Percentiles rank a stretch among this genome's conserved stretches.
These are phyloP conservation scores for Epichloe baconii DNA, from an alignment of 2,329 filamentous ascomycete species.

Conservation along the genomic window DNA sequence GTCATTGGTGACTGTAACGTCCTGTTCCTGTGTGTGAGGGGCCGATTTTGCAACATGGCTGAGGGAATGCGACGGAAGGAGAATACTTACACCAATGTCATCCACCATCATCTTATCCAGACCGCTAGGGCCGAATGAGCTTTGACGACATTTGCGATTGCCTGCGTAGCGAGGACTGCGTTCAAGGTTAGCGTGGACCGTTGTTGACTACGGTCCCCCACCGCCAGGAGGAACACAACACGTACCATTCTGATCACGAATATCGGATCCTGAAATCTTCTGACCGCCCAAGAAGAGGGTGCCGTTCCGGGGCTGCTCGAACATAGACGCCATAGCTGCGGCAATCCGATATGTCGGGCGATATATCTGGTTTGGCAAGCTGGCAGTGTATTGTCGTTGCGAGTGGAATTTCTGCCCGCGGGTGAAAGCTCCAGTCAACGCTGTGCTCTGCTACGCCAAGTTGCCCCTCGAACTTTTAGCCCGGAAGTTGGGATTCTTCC, in stretches of 20 bases:
- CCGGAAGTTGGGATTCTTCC: conserved; percentile 16
- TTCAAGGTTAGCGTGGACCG: conserved; percentile 3
- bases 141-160: conserved; percentile 98
- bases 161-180: conserved; percentile 81
- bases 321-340: conserved; percentile 74
- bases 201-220: background rate
- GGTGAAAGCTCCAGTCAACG: conserved; percentile 8
- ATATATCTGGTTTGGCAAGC: conserved; percentile 3
- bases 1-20: conserved; percentile 98
- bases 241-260: conserved; percentile 88
- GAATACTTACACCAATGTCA: conserved; percentile 70
- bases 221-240: conserved; percentile 12
- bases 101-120: conserved; percentile 99
- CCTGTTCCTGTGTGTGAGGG: conserved; percentile 33
- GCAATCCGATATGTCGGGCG: conserved; percentile 9
- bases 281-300: conserved; percentile 93
- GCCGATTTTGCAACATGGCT: background rate
- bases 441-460: conserved; percentile 1
- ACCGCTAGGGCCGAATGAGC: conserved; percentile 91
- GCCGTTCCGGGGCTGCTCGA: conserved; percentile 88
- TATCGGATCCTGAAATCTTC: conserved; percentile 94
- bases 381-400: conserved; percentile 1
- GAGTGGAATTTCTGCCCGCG: conserved; percentile 5
- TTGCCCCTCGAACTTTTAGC: conserved; percentile 17
- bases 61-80: background rate